Evolutionary conservation across 1,139 yeast species (phyloP).

Genomic region (Suhomyces atakaporum): DNA sequence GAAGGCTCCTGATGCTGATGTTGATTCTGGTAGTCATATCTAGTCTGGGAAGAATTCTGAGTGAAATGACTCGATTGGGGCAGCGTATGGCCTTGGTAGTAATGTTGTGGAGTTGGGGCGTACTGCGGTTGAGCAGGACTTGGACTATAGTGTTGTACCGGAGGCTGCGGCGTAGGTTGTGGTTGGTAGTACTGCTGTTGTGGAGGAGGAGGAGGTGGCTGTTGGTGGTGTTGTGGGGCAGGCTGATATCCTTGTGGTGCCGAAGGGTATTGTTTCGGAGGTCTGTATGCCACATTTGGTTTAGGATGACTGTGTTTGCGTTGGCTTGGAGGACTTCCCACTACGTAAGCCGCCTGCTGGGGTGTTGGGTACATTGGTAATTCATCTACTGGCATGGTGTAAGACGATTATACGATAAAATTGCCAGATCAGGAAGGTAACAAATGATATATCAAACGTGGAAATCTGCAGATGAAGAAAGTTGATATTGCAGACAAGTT

Average conservation of each 20-base stretch:
- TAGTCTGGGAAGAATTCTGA: slow-evolving; percentile 14
- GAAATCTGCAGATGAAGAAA: no score
- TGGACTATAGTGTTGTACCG: slow-evolving; percentile 9
- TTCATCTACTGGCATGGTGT: slow-evolving; percentile 36
- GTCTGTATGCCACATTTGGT: slow-evolving; percentile 19
- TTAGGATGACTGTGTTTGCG: slow-evolving; percentile 17
- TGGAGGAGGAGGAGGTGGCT: slow-evolving; percentile 8
- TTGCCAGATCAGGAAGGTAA: background rate
- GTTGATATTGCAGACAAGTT: background rate
- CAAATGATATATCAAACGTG: background rate
- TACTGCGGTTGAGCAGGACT: slow-evolving; percentile 15
- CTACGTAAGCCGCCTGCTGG: slow-evolving; percentile 45
- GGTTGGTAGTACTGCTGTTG: slow-evolving; percentile 18
- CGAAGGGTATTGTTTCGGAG: slow-evolving; percentile 20
- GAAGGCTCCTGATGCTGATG: slow-evolving; percentile 15
- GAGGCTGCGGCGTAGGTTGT: slow-evolving; percentile 19
- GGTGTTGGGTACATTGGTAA: slow-evolving; percentile 53
- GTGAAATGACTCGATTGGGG: slow-evolving; percentile 13
- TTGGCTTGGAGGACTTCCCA: slow-evolving; percentile 23
- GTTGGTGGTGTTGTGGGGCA: slow-evolving; percentile 12
- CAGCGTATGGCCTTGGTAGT: slow-evolving; percentile 14
- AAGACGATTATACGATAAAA: background rate
- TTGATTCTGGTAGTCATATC: slow-evolving; percentile 13
- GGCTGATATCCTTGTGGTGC: slow-evolving; percentile 18
- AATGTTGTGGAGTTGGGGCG: slow-evolving; percentile 21